phyloP scores from a whole-genome alignment of 2,329 filamentous ascomycete species.

The Davidsoniella australis region DNA sequence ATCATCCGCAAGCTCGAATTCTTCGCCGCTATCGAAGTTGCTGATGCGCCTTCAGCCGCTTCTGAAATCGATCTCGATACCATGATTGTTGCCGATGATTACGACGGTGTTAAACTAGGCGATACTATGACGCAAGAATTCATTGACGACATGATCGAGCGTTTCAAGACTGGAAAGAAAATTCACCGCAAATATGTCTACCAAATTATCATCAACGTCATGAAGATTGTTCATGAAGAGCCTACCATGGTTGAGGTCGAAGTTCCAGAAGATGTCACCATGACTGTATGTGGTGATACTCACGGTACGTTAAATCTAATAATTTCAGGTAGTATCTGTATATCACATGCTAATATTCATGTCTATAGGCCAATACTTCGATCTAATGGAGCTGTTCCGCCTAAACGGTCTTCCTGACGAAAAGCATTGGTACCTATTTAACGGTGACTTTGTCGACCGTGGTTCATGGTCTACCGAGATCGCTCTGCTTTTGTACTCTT shows the following conservation, averaged over 20 bases:
- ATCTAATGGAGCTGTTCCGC: conserved; percentile 89
- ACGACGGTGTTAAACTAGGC: conserved; percentile 67
- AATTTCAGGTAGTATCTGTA: not conserved
- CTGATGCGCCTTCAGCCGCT: conserved; percentile 80
- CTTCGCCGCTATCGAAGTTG: conserved; percentile 83
- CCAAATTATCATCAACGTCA: conserved; percentile 82
- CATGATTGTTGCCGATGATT: conserved; percentile 65
- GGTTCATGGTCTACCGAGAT: conserved; percentile 98
- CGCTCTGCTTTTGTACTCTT: conserved; percentile 78
- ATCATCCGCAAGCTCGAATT: conserved; percentile 85
- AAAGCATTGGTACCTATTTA: conserved; percentile 89
- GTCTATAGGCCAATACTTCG: conserved; percentile 77
- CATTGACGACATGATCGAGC: conserved; percentile 88
- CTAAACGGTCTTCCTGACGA: conserved; percentile 73
- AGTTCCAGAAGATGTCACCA: conserved; percentile 55
- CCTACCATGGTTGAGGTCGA: conserved; percentile 92
- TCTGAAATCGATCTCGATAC: conserved; percentile 77
- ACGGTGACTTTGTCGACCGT: conserved; percentile 94
- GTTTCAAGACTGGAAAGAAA: conserved; percentile 93
- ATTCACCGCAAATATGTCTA: conserved; percentile 93
- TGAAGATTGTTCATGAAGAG: conserved; percentile 79
- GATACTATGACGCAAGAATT: conserved; percentile 90
- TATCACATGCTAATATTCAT: conserved; percentile 14
- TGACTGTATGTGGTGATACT: conserved; percentile 95
- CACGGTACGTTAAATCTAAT: conserved; percentile 45